Evolutionary conservation across 257 asterid species (phyloP).

Genomic region (Coffea eugenioides): DNA sequence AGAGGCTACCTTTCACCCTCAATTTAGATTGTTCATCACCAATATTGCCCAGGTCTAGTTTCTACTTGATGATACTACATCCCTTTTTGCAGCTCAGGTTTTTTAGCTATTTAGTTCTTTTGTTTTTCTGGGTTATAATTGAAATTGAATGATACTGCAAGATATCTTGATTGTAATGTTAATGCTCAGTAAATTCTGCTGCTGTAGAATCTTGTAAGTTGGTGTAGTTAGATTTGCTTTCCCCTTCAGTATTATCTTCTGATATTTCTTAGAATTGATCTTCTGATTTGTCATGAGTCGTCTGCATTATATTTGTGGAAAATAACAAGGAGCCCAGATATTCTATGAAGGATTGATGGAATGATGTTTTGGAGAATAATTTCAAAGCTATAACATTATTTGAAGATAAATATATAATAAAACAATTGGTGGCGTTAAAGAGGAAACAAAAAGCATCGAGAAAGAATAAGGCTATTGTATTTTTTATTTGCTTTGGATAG

Average conservation of each 20-base stretch:
- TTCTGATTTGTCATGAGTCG: not conserved
- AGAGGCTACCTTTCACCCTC: slow-evolving; percentile 67
- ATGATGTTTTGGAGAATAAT: not conserved
- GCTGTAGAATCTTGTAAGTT: not conserved
- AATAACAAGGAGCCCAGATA: too few relatives aligned
- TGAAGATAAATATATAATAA: not conserved
- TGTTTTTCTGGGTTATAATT: not conserved
- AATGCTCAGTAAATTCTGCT: not conserved
- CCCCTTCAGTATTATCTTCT: not conserved
- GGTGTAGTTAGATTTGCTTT: not conserved
- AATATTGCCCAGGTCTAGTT: slow-evolving; percentile 69
- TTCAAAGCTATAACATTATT: not conserved
- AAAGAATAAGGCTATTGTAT: not conserved
- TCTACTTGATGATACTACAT: not conserved
- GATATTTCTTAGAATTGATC: not conserved
- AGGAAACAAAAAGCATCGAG: not conserved
- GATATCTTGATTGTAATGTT: not conserved
- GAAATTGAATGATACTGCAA: not conserved
- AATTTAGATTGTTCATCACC: slow-evolving; percentile 64
- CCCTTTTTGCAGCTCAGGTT: not conserved
- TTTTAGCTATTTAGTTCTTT: not conserved
- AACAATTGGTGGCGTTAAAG: not conserved
- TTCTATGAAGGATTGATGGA: not conserved
- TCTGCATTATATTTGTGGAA: too few relatives aligned
- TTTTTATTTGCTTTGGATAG: not conserved